Base-by-base conservation (phyloP, 2,329 filamentous ascomycete genomes). In the Botryosphaeria dothidea region DNA sequence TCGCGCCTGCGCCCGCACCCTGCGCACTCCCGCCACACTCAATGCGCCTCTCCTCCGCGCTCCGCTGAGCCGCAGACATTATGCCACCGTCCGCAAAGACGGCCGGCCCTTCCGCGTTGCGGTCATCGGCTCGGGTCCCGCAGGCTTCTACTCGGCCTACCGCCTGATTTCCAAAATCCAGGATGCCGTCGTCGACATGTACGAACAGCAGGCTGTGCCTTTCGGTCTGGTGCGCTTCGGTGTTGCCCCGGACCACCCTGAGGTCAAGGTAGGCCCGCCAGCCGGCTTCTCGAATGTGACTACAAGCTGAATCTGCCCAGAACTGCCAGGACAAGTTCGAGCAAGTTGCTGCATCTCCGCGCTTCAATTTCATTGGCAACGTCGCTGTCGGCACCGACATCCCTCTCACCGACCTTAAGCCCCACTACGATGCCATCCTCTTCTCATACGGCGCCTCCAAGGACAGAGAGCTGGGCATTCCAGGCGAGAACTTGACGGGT, bases 221-320 rank as follows among this genome's bases (percentile, higher is more conserved):
- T 99, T 92, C 74, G 95, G 95, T 1, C 84, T 99, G 64, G 93
- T 96, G 57, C 86, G 95, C 64, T 97, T 95, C 74, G 95, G 95
- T 8, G 95, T 99, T 66, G 96, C 95, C n/a, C 95, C 95, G 4
- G 95, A 99, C 76, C 95, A 99, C 79, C 94, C 95, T 0, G 94
- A 99, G 80, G 95, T 99, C 70, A 99, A 99, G 87, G 92, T 95
- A 80, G 66, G 19, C 31, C 60, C 17, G 13, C 38, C n/a, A 2
- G 19, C 21, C 27, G 51, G 17, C 13, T 3, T 25, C 31, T 27
- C 21, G 21, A n/a, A n/a, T n/a, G 4, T 57, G 34, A 54, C 36
- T 43, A 52, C 13, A 17, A 43, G 46, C 56, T 57, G 57, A 65
- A 21, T 8, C 4, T 31, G 69, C 66, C 66, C 71, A 96, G 92